A percentile compares a stretch with the other conserved stretches of the same genome.
phyloP scores from a whole-genome alignment of 2,329 filamentous ascomycete species.

The Neoscytalidium dimidiatum region DNA sequence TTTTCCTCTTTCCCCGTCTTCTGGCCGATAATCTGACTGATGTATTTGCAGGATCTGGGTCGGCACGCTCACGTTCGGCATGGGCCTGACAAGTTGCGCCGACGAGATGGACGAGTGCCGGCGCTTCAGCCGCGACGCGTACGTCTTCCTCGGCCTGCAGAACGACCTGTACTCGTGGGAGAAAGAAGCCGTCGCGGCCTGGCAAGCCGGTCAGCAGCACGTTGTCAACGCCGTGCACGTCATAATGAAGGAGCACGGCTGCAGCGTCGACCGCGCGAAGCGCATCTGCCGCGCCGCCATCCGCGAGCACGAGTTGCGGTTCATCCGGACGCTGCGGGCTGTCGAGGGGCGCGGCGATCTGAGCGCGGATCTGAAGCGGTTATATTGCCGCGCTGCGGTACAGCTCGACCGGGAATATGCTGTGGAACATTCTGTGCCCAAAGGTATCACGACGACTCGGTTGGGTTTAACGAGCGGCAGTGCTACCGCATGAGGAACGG shows the following conservation, averaged over 20 bases:
- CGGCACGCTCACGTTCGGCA: constrained; percentile 40
- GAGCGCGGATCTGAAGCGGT: constrained; percentile 26
- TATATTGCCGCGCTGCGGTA: constrained; percentile 36
- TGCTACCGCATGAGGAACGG: not conserved
- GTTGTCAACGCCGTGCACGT: constrained; percentile 46
- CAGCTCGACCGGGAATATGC: constrained; percentile 36
- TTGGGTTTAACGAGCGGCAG: not conserved
- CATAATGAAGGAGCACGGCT: constrained; percentile 39
- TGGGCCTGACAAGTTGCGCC: constrained; percentile 40
- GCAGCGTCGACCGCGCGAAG: constrained; percentile 32
- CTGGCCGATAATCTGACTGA: not conserved
- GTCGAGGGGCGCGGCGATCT: constrained; percentile 19
- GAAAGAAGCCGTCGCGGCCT: constrained; percentile 32
- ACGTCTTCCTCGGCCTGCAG: constrained; percentile 33
- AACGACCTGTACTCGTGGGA: constrained; percentile 47
- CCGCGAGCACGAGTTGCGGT: constrained; percentile 26
- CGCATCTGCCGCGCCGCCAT: constrained; percentile 26
- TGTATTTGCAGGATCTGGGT: constrained; percentile 34
- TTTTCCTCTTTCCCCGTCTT: not conserved
- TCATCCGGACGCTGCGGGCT: constrained; percentile 23
- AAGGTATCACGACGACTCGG: constrained; percentile 31
- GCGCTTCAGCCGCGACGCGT: constrained; percentile 28
- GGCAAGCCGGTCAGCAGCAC: constrained; percentile 25
- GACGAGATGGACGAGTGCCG: constrained; percentile 34
- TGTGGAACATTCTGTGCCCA: constrained; percentile 41